phyloP scores from a whole-genome alignment of 805 yeast species.

The Myxozyma neotropica region DNA sequence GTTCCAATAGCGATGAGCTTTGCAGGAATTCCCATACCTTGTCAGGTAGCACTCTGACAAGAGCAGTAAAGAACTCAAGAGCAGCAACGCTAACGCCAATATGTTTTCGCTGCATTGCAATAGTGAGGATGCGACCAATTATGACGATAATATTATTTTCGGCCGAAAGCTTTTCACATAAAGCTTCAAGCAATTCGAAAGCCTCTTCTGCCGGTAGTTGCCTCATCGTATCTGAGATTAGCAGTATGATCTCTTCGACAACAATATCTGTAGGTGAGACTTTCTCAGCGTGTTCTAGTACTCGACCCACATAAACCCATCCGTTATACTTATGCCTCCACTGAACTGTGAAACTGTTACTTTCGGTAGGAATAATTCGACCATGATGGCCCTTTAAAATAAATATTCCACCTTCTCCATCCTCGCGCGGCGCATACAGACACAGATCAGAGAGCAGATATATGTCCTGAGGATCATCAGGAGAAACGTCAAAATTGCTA shows the following conservation, averaged over 20 bases:
- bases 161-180: constrained; percentile 46
- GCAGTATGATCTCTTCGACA: constrained; percentile 53
- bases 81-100: constrained; percentile 51
- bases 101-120: constrained; percentile 60
- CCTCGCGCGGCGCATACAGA: constrained; percentile 61
- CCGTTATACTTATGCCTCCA: constrained; percentile 79
- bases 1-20: constrained; percentile 65
- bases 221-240: constrained; percentile 53
- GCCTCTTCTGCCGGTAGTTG: constrained; percentile 49
- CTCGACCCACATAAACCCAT: constrained; percentile 82
- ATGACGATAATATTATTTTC: constrained; percentile 65
- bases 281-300: constrained; percentile 60
- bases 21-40: constrained; percentile 80
- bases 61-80: constrained; percentile 53
- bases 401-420: constrained; percentile 48
- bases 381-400: constrained; percentile 67
- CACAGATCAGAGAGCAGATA: constrained; percentile 52
- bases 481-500: constrained; percentile 48
- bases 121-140: constrained; percentile 67
- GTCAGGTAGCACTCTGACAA: constrained; percentile 55
- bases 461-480: constrained; percentile 56
- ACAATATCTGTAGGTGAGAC: constrained; percentile 46
- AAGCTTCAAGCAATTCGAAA: constrained; percentile 44
- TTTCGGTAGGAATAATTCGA: constrained; percentile 59
- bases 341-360: constrained; percentile 51